Percentiles rank a stretch among this genome's conserved stretches.
These are phyloP conservation scores for Flagelloscypha sp. DNA, from an alignment of 768 basidiomycete genomes.

Conservation along the genomic window DNA sequence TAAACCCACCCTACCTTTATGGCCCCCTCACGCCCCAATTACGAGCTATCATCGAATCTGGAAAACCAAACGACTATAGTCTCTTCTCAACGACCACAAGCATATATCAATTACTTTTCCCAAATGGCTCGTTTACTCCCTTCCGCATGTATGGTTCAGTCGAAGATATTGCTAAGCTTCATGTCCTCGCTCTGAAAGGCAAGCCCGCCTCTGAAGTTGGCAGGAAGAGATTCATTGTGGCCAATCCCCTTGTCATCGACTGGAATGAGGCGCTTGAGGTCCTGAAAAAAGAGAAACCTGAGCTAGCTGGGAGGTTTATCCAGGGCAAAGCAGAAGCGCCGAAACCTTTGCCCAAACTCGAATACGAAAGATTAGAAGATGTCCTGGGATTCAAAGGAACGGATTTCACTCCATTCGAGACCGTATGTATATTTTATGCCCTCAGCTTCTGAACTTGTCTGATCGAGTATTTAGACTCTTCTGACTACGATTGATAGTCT, in stretches of 20 bases:
- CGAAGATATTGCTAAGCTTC: constrained; percentile 28
- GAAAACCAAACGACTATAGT: constrained; percentile 14
- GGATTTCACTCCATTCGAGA: constrained; percentile 22
- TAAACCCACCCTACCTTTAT: constrained; percentile 5
- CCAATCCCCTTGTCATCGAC: constrained; percentile 20
- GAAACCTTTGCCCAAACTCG: no score
- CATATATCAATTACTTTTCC: constrained; percentile 22
- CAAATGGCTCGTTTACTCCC: constrained; percentile 17
- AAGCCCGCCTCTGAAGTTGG: constrained; percentile 19
- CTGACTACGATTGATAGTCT: constrained; percentile 23
- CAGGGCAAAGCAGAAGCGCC: no score
- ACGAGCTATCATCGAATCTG: no score
- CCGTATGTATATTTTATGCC: neutral
- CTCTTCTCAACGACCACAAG: constrained; percentile 19
- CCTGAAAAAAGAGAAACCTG: constrained; percentile 21
- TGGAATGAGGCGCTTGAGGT: constrained; percentile 15
- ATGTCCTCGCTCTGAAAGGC: constrained; percentile 23
- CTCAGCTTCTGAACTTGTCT: constrained; percentile 2
- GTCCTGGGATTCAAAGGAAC: constrained; percentile 23
- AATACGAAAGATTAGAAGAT: constrained; percentile 22
- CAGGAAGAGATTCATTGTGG: constrained; percentile 24
- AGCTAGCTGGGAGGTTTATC: constrained; percentile 21
- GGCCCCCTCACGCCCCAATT: constrained; percentile 7
- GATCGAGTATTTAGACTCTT: no score
- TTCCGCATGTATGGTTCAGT: constrained; percentile 23